Evolutionary conservation across 2,329 filamentous ascomycete genomes (phyloP).

Genomic region (Fusarium palustre): DNA sequence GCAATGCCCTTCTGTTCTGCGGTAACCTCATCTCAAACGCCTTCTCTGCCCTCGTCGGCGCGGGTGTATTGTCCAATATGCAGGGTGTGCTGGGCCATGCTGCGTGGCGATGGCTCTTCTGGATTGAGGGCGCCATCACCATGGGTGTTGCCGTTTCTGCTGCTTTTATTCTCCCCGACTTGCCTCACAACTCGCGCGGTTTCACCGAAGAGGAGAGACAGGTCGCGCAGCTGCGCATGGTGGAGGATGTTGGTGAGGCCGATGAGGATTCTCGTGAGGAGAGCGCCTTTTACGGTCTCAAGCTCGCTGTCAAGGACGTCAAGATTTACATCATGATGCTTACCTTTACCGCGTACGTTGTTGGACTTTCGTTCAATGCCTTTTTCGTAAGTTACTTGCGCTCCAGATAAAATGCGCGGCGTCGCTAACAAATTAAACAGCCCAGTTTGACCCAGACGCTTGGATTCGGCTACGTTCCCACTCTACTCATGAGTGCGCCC

Average conservation of each 20-base stretch:
- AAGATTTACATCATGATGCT: conserved; percentile 75
- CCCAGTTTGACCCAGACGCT: conserved; percentile 65
- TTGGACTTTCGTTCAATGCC: conserved; percentile 68
- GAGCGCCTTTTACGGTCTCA: conserved; percentile 63
- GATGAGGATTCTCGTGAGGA: conserved; percentile 64
- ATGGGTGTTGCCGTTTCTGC: conserved; percentile 61
- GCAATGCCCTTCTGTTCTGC: conserved; percentile 69
- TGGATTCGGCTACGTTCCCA: conserved; percentile 64
- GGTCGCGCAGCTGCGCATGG: conserved; percentile 66
- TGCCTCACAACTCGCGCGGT: conserved; percentile 67
- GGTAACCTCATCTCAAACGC: conserved; percentile 70
- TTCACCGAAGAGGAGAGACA: conserved; percentile 69
- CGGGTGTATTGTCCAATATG: conserved; percentile 70
- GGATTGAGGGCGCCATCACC: conserved; percentile 67
- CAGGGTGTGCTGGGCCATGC: conserved; percentile 64
- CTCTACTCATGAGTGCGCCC: conserved; percentile 66
- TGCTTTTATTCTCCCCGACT: conserved; percentile 64
- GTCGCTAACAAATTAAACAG: conserved; percentile 7
- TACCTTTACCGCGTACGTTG: conserved; percentile 70
- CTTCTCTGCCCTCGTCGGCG: conserved; percentile 69
- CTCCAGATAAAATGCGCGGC: neutral
- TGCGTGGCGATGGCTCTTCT: conserved; percentile 72
- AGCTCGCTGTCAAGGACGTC: conserved; percentile 69
- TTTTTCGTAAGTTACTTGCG: conserved; percentile 57
- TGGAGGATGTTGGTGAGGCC: conserved; percentile 68